Conservation (phyloP, 345 rosid genomes). For the Camelina laxa region DNA sequence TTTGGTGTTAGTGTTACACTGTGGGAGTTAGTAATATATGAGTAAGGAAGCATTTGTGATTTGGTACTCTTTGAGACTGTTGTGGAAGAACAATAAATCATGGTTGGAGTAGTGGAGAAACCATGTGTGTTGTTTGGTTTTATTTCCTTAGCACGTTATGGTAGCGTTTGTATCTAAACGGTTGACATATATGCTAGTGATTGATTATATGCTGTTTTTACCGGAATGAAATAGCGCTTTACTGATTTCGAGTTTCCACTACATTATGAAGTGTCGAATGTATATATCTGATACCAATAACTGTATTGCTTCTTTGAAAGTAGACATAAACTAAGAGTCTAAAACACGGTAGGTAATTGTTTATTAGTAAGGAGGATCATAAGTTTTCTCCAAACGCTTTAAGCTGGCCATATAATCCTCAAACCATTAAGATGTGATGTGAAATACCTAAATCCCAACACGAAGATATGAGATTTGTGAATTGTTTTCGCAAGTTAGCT, state of each 20-base stretch:
- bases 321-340: background rate
- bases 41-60: constrained; percentile 4
- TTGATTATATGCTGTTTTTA: background rate
- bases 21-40: background rate
- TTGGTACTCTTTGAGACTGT: background rate
- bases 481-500: background rate
- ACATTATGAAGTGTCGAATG: background rate
- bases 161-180: background rate
- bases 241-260: background rate
- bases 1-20: constrained; percentile 18
- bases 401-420: background rate
- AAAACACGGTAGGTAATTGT: background rate
- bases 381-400: background rate
- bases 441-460: background rate
- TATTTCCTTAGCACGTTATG: background rate
- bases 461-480: background rate
- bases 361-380: background rate
- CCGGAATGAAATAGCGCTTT: background rate
- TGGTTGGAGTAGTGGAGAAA: constrained; percentile 2
- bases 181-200: background rate
- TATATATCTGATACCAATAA: background rate
- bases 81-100: constrained; percentile 13
- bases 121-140: background rate
- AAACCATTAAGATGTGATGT: constrained; percentile 2
- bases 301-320: background rate